Conservation (phyloP, 1,284 basidiomycete species). For the Tranzscheliella williamsii region DNA sequence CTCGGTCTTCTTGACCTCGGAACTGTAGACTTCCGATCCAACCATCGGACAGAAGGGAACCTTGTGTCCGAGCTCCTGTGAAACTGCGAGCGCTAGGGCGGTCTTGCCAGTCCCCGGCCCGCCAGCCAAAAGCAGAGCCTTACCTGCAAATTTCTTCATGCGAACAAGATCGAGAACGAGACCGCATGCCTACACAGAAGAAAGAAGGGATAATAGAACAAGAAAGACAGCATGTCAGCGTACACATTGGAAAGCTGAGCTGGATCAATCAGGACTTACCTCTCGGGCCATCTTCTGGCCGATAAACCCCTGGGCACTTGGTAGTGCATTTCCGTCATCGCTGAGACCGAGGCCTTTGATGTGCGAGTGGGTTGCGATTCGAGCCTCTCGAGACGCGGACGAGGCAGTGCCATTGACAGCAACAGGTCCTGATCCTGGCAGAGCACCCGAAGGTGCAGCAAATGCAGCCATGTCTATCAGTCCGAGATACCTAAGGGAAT, state of each 20-base stretch:
- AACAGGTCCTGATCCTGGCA: slow-evolving; percentile 23
- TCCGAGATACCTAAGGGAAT: too few species aligned
- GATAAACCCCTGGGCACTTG: slow-evolving; percentile 78
- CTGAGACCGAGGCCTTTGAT: slow-evolving; percentile 93
- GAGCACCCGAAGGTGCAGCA: slow-evolving; percentile 11
- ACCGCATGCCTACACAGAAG: slow-evolving; percentile 73
- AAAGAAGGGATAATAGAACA: not conserved
- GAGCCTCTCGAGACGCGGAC: slow-evolving; percentile 42
- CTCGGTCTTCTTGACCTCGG: slow-evolving; percentile 98
- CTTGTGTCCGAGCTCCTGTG: slow-evolving; percentile 89
- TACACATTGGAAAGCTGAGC: too few species aligned
- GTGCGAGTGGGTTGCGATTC: slow-evolving; percentile 88
- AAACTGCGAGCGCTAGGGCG: slow-evolving; percentile 87
- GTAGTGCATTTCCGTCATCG: slow-evolving; percentile 76
- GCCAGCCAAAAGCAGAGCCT: slow-evolving; percentile 82
- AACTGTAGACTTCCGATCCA: slow-evolving; percentile 92
- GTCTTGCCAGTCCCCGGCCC: slow-evolving; percentile 94
- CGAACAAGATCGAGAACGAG: slow-evolving; percentile 88
- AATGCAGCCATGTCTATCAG: slow-evolving; percentile 18
- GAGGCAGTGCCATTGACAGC: slow-evolving; percentile 23
- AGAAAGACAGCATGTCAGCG: too few species aligned
- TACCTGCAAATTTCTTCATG: slow-evolving; percentile 86
- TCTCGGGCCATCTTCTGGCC: slow-evolving; percentile 89
- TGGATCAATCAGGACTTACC: too few species aligned
- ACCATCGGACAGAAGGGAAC: slow-evolving; percentile 99